Conservation (phyloP, 2,329 filamentous ascomycete genomes). For the Paecilomyces sp. region DNA sequence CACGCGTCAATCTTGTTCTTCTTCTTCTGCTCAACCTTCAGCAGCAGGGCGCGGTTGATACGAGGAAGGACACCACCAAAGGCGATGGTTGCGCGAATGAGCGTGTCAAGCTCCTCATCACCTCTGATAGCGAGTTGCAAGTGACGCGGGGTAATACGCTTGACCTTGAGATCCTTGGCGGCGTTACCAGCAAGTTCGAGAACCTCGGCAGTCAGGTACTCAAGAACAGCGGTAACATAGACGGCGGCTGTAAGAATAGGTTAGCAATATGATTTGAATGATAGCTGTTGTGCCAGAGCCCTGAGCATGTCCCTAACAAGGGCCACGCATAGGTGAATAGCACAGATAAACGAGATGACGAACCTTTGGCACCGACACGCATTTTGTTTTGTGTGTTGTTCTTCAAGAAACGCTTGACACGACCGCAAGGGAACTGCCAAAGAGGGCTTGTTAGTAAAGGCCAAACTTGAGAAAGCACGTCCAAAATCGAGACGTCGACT, state of each 20-base stretch:
- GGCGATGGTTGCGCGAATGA: conserved; percentile 95
- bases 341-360: conserved; percentile 2
- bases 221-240: conserved; percentile 94
- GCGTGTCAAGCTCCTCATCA: conserved; percentile 94
- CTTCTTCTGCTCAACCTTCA: conserved; percentile 98
- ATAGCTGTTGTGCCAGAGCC: not conserved
- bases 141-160: conserved; percentile 97
- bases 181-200: conserved; percentile 97
- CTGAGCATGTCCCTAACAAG: not conserved
- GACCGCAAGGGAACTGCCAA: conserved; percentile 91
- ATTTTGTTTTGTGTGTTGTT: conserved; percentile 99
- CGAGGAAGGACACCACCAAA: conserved; percentile 97
- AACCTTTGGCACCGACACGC: conserved; percentile 90
- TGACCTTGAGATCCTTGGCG: conserved; percentile 98
- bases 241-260: conserved; percentile 60
- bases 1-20: conserved; percentile 54
- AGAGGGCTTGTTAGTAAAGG: conserved; percentile 11
- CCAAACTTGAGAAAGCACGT: not conserved
- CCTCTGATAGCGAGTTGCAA: conserved; percentile 96
- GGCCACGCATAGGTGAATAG: not conserved
- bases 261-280: conserved; percentile 2
- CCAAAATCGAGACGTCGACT: not conserved
- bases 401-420: conserved; percentile 99
- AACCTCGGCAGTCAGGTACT: conserved; percentile 96
- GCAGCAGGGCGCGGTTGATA: conserved; percentile 93